Conservation (phyloP, 371 early-diverging fungal genomes). For the Actinomortierella ambigua region DNA sequence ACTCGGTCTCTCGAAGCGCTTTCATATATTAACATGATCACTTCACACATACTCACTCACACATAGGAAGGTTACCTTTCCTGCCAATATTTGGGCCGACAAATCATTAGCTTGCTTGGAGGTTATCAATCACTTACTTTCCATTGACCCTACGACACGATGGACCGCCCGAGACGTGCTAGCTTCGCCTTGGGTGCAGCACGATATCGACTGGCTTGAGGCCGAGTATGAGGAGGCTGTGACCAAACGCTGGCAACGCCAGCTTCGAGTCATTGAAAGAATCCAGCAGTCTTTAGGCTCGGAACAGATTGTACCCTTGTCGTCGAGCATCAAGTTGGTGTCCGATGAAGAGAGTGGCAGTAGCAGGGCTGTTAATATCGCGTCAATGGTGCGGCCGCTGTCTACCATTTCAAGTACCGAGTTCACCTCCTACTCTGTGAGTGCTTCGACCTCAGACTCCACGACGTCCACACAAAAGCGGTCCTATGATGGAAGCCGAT, state of each 20-base stretch:
- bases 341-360: no score
- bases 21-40: neutral
- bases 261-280: no score
- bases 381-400: no score
- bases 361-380: no score
- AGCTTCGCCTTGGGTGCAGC: constrained; percentile 26
- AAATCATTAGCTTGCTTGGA: constrained; percentile 29
- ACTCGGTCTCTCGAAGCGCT: neutral
- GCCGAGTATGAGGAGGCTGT: constrained; percentile 17
- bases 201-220: constrained; percentile 22
- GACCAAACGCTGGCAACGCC: constrained; percentile 12
- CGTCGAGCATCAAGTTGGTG: no score
- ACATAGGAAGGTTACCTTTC: constrained; percentile 24
- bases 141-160: constrained; percentile 20
- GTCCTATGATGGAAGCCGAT: no score
- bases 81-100: constrained; percentile 7
- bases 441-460: no score
- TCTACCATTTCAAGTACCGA: no score
- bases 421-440: no score
- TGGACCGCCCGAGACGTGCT: constrained; percentile 30
- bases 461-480: no score
- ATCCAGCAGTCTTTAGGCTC: no score
- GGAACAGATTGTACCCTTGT: no score
- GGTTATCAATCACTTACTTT: constrained; percentile 23
- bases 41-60: neutral